Evolutionary conservation across 164 flowering plant genomes (phyloP), one percentile per base, ranked within the genome.

Genomic region (Liquidambar formosana): DNA sequence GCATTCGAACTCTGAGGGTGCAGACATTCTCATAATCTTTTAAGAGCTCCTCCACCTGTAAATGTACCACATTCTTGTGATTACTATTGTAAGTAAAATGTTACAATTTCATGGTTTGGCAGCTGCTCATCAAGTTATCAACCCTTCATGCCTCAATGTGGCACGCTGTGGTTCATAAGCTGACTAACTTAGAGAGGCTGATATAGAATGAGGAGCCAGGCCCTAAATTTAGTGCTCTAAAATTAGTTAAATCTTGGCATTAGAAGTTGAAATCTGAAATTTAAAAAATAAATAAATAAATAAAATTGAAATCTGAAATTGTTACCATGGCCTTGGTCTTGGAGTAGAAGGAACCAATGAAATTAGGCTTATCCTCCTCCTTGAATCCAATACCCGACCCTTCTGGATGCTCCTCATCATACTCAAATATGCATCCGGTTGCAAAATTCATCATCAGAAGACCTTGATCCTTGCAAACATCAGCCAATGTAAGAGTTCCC

Each of bases 291-390:
- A n/a, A n/a, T n/a, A n/a, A n/a, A n/a, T n/a, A n/a, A n/a, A n/a
- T n/a, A n/a, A n/a, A n/a, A n/a, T n/a, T n/a, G n/a, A 44, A 52
- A 11, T 16, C 4, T 22, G n/a, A 10, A 46, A 5, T 16, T 8
- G 14, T 64, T 69, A 74, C 77, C 74, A 70, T 75, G 69, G 74
- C 77, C 57, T 75, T 75, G 23, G 77, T 70, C 74, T n/a, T n/a
- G n/a, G n/a, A n/a, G n/a, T n/a, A n/a, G n/a, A n/a, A n/a, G n/a
- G n/a, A n/a, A n/a, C n/a, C 70, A 0, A 61, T 61, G 69, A 70
- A 70, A 38, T 75, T 75, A 16, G 77, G 74, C 8, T 59, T 65
- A 16, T 75, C 74, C 10, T 70, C 73, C 51, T 75, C 77, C 56
- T 70, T 75, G 67, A 75, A 75, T 26, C 77, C 78, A 18, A 71